phyloP scores from a whole-genome alignment of 1,284 basidiomycete species.

The Puccinia horiana region DNA sequence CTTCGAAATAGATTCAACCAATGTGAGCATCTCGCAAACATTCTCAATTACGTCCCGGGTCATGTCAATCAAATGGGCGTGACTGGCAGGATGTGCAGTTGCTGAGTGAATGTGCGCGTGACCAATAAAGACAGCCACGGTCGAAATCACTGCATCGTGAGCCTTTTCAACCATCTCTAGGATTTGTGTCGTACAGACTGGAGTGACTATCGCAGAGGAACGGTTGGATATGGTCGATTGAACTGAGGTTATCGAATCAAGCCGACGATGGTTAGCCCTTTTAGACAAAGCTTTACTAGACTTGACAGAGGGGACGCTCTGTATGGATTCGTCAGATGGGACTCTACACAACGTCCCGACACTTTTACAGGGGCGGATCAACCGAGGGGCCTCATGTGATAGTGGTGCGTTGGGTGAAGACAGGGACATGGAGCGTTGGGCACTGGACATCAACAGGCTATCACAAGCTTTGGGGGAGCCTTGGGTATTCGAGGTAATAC shows the following conservation, averaged over 20 bases:
- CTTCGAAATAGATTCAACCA: constrained; percentile 82
- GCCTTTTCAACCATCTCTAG: constrained; percentile 70
- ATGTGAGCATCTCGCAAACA: constrained; percentile 84
- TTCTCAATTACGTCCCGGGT: constrained; percentile 89
- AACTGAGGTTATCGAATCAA: constrained; percentile 62
- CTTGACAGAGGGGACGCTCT: constrained; percentile 58
- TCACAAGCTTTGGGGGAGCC: not conserved
- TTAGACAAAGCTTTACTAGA: constrained; percentile 60
- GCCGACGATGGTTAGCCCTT: constrained; percentile 64
- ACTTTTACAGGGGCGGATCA: constrained; percentile 29
- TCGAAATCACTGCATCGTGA: constrained; percentile 85
- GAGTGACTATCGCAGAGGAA: constrained; percentile 64
- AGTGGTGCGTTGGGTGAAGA: not conserved
- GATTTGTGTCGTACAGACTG: constrained; percentile 64
- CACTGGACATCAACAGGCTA: not conserved
- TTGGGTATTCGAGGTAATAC: not conserved
- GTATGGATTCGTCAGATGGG: not conserved
- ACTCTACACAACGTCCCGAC: not conserved
- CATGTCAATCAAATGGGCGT: constrained; percentile 88
- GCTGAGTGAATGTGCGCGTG: constrained; percentile 91
- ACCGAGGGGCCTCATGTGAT: not conserved
- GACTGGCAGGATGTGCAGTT: constrained; percentile 82
- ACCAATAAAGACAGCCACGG: constrained; percentile 94
- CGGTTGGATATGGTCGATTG: constrained; percentile 66
- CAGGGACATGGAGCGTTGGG: constrained; percentile 24